Evolutionary conservation across 345 rosid species (phyloP), one percentile per base, ranked within the genome.

Genomic region (Eucalyptus pauciflora): DNA sequence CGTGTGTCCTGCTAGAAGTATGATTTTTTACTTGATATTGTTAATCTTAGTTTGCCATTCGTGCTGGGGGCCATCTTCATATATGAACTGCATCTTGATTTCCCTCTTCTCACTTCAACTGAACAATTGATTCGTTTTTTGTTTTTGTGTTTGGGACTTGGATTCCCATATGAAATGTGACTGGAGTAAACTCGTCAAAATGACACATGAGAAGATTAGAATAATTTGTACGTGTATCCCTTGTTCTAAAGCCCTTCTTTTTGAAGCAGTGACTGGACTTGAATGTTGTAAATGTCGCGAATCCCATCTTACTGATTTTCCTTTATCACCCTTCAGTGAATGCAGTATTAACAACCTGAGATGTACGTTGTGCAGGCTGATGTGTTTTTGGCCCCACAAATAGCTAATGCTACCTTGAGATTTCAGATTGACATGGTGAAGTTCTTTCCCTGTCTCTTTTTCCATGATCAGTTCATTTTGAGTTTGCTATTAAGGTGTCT

Each of bases 351-450:
- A 89, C 81, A 48, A 86, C 43, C 76, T 8, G 27, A 50, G 50
- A 54, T 22, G 50, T 87, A 52, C 85, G 50, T 37, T 51, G 90
- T 83, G 87, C 93, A 94, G 95, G 94, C 94, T 85, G 96, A 95
- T 90, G 94, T 94, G 51, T 95, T 94, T 89, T 86, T 95, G 92
- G 95, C 93, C 76, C 95, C 95, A 37, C 94, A 95, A 87, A 92
- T 95, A 87, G 94, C 93, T 56, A 43, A 43, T 43, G 85, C 93
- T 24, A 45, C 50, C 16, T 50, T 10, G 60, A 90, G 92, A 90
- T 93, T 92, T 86, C 90, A 93, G 22, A 89, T 94, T n/a, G 93
- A 92, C 86, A 89, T 95, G 95, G 95, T 95, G 90, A 89, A 67
- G 49, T 52, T 86, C 62, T 52, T 64, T 37, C 69, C 49, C 33